A percentile compares a stretch with the other conserved stretches of the same genome.
These are phyloP conservation scores for Dichomitus squalens DNA, from an alignment of 1,284 basidiomycete species.

Conservation along the genomic window DNA sequence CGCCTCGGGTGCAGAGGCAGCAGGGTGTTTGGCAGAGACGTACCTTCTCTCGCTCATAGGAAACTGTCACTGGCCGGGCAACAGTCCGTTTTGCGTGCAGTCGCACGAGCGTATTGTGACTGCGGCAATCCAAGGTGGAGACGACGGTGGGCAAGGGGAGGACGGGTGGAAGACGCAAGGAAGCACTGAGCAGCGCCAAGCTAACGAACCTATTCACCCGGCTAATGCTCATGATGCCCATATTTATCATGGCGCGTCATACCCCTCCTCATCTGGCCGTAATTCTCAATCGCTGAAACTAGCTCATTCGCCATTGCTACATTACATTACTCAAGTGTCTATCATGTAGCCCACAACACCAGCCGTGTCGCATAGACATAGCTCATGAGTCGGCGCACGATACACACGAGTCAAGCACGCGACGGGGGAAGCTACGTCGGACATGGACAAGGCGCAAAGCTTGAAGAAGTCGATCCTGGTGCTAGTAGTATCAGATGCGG, in stretches of 20 bases:
- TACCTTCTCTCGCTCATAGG: conserved; percentile 83
- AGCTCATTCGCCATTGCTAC: not conserved
- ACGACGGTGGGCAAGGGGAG: conserved; percentile 6
- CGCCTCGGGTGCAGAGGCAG: not conserved
- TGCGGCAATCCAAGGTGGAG: conserved; percentile 25
- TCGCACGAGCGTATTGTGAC: conserved; percentile 44
- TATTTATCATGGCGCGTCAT: not conserved
- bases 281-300: not conserved
- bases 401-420: not conserved
- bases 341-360: not conserved
- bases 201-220: conserved; percentile 1
- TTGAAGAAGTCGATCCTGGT: not conserved
- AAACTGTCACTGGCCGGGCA: conserved; percentile 56
- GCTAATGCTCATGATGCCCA: not conserved
- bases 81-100: conserved; percentile 62
- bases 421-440: not conserved
- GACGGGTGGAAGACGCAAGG: conserved; percentile 12
- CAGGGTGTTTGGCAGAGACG: conserved; percentile 9
- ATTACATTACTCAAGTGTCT: not conserved
- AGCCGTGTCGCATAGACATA: not conserved
- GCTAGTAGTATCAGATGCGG: not conserved
- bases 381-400: not conserved
- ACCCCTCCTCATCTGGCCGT: not conserved
- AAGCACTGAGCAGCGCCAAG: conserved; percentile 5
- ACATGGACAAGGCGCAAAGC: no score